A percentile compares a stretch with the other conserved stretches of the same genome.
Conservation (phyloP, 352 stramenopile genomes). For the Phytophthora pinifolia region DNA sequence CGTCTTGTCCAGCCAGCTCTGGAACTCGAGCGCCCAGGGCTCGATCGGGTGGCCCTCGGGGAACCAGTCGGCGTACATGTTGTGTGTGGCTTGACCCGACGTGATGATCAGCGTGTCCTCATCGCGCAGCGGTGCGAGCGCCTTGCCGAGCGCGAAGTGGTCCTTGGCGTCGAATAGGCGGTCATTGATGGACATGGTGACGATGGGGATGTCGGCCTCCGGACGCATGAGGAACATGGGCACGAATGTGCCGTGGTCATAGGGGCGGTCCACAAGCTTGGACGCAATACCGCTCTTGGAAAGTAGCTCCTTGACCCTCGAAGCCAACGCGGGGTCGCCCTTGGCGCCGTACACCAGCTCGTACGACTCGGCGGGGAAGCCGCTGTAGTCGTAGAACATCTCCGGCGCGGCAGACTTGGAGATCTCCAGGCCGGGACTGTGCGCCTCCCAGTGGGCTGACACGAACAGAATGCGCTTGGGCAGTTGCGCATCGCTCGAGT, state of each 20-base stretch:
- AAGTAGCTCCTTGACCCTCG: slow-evolving; percentile 66
- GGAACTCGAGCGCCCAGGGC: slow-evolving; percentile 36
- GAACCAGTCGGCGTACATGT: slow-evolving; percentile 33
- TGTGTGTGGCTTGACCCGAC: slow-evolving; percentile 55
- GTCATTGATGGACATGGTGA: slow-evolving; percentile 72
- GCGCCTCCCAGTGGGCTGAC: slow-evolving; percentile 85
- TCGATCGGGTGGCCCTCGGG: slow-evolving; percentile 19
- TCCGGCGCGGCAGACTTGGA: slow-evolving; percentile 44
- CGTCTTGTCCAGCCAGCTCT: slow-evolving; percentile 41
- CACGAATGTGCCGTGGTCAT: slow-evolving; percentile 93
- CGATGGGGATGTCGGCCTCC: slow-evolving; percentile 85
- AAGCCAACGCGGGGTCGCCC: slow-evolving; percentile 62
- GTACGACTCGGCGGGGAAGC: slow-evolving; percentile 87
- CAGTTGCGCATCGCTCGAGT: slow-evolving; percentile 36
- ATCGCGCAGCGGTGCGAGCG: slow-evolving; percentile 49
- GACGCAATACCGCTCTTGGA: slow-evolving; percentile 39
- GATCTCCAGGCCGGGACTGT: slow-evolving; percentile 39
- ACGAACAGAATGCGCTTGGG: slow-evolving; percentile 82
- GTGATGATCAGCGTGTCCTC: slow-evolving; percentile 77
- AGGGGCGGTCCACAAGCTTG: slow-evolving; percentile 55
- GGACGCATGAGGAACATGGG: slow-evolving; percentile 89
- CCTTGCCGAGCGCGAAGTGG: slow-evolving; percentile 61
- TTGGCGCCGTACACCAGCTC: slow-evolving; percentile 76
- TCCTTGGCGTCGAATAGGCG: slow-evolving; percentile 30
- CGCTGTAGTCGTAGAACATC: slow-evolving; percentile 91